phyloP scores from a whole-genome alignment of 495 filamentous ascomycete species.

The Talaromyces nanjingensis region DNA sequence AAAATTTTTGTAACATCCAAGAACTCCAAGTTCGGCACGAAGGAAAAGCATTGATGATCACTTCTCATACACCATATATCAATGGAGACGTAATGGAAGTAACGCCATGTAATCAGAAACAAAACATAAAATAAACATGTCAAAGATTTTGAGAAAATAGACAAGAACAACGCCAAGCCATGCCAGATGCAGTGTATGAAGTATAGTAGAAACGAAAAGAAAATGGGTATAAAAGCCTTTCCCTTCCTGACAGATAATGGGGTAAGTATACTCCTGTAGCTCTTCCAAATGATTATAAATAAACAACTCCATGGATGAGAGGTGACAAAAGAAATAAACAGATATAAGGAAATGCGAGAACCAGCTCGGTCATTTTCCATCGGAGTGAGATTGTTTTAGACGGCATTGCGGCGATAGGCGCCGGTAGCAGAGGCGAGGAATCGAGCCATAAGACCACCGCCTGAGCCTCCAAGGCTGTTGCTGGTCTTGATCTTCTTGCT shows the following conservation, averaged over 20 bases:
- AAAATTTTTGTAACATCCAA: background rate
- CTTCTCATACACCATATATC: background rate
- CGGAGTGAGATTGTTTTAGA: background rate
- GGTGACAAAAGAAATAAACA: background rate
- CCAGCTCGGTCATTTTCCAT: conserved; percentile 4
- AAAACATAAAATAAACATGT: background rate
- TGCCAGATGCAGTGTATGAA: conserved; percentile 9
- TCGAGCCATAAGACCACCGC: conserved; percentile 34
- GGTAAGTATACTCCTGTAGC: conserved; percentile 1
- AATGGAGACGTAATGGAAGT: background rate
- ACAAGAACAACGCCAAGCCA: conserved; percentile 8
- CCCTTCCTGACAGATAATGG: background rate
- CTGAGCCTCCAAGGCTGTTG: conserved; percentile 20
- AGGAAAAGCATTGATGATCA: background rate
- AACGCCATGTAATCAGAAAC: background rate
- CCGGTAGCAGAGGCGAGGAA: conserved; percentile 38
- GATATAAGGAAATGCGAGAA: background rate
- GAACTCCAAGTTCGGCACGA: background rate
- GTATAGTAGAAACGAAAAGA: background rate
- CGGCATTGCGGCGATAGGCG: conserved; percentile 20
- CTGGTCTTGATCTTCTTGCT: conserved; percentile 37
- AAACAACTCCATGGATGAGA: background rate
- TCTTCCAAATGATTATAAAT: background rate
- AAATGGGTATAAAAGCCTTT: conserved; percentile 6
- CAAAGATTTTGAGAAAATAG: background rate